Evolutionary conservation across 208 protist species (phyloP).

Genomic region (Acanthamoeba healyi): DNA sequence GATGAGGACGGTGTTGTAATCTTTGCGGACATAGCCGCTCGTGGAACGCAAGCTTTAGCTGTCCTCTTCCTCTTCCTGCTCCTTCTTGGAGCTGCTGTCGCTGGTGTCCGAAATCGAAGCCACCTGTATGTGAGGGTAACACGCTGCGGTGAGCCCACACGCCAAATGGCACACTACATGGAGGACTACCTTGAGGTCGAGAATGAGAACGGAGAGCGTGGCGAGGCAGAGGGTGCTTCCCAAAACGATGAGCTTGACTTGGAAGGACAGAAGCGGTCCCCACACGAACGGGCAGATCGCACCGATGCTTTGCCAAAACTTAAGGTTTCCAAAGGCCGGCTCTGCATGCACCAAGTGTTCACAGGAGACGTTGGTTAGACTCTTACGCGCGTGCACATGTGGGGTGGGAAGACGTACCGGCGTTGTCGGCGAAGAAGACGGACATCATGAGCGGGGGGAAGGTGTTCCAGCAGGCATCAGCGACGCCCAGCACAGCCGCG

Average conservation of each 20-base stretch:
- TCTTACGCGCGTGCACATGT: not conserved
- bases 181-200: constrained; percentile 21
- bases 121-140: not conserved
- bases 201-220: constrained; percentile 1
- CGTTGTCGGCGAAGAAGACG: constrained; percentile 36
- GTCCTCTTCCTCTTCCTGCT: not conserved
- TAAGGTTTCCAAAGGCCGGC: constrained; percentile 50
- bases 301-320: constrained; percentile 57
- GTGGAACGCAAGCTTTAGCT: not conserved
- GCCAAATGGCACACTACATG: too few species aligned
- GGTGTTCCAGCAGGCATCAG: constrained; percentile 51
- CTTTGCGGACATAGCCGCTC: too few species aligned
- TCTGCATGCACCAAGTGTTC: not conserved
- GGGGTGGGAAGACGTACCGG: not conserved
- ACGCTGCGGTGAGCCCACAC: not conserved
- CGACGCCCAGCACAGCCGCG: constrained; percentile 45
- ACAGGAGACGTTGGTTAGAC: not conserved
- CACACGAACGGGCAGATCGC: constrained; percentile 42
- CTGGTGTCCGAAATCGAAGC: constrained; percentile 42
- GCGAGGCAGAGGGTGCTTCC: constrained; percentile 30
- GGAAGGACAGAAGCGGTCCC: constrained; percentile 5
- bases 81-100: not conserved
- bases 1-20: too few species aligned
- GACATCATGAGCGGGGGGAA: constrained; percentile 58
- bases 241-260: constrained; percentile 35